Evolutionary conservation across 2,329 filamentous ascomycete species (phyloP).

Genomic region (Calonectria pseudoreteaudii): DNA sequence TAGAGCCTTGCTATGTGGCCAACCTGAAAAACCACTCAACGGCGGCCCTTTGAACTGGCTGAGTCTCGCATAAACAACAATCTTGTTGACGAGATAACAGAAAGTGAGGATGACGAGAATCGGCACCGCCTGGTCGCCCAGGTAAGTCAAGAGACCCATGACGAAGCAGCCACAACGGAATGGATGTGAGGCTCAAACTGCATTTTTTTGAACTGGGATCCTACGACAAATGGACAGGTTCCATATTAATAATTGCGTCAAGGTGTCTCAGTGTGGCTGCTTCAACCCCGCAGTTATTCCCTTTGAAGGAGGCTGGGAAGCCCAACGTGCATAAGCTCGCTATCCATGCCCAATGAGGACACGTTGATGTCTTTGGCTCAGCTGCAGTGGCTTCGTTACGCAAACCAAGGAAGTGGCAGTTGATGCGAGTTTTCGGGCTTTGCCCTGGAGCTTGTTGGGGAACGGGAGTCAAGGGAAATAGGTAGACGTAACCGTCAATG

Average conservation of each 20-base stretch:
- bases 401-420: background rate
- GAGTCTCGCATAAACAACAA: constrained; percentile 12
- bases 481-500: background rate
- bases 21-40: constrained; percentile 12
- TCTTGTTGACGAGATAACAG: background rate
- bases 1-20: constrained; percentile 25
- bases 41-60: constrained; percentile 19
- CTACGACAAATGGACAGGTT: background rate
- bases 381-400: background rate
- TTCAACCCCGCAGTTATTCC: constrained; percentile 15
- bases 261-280: background rate
- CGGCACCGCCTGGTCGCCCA: background rate
- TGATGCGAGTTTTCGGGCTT: background rate
- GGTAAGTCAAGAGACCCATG: constrained; percentile 10
- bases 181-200: background rate
- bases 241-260: constrained; percentile 1
- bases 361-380: background rate
- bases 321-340: background rate
- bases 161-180: background rate
- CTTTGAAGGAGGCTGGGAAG: background rate
- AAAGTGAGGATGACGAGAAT: background rate
- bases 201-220: background rate
- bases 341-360: background rate
- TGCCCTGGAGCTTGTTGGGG: background rate
- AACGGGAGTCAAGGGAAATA: background rate